Conservation (phyloP, 805 yeast species). For the Candida morakotiae region DNA sequence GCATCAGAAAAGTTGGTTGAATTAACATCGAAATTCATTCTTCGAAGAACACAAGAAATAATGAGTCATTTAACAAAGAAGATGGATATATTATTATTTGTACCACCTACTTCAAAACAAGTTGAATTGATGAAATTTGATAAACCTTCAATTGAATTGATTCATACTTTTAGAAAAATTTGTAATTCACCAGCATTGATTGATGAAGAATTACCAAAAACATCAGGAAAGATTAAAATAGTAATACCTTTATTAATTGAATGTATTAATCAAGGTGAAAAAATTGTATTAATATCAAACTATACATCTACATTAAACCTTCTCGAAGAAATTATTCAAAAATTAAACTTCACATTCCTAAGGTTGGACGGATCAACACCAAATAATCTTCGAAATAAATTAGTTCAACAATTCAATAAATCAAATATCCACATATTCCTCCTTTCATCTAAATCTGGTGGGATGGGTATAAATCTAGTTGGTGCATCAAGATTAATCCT, state of each 20-base stretch:
- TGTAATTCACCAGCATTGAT: slow-evolving; percentile 74
- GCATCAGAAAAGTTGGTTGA: slow-evolving; percentile 60
- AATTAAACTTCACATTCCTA: slow-evolving; percentile 45
- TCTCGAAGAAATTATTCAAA: slow-evolving; percentile 52
- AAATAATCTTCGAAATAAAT: slow-evolving; percentile 53
- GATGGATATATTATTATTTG: slow-evolving; percentile 72
- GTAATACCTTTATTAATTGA: slow-evolving; percentile 54
- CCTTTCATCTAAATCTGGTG: slow-evolving; percentile 88
- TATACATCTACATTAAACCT: slow-evolving; percentile 84
- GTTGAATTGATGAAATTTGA: slow-evolving; percentile 44
- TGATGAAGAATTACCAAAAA: not conserved
- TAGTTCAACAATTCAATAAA: slow-evolving; percentile 68
- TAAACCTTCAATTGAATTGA: slow-evolving; percentile 56
- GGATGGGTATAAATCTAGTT: slow-evolving; percentile 82
- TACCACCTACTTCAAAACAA: slow-evolving; percentile 70
- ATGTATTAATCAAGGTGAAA: slow-evolving; percentile 54
- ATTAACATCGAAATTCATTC: slow-evolving; percentile 60
- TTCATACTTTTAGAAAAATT: slow-evolving; percentile 70
- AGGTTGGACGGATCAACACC: slow-evolving; percentile 87
- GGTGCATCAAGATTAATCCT: slow-evolving; percentile 86
- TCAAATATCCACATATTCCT: slow-evolving; percentile 52
- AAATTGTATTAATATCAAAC: slow-evolving; percentile 81
- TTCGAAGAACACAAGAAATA: slow-evolving; percentile 66
- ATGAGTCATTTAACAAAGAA: slow-evolving; percentile 66
- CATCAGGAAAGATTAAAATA: slow-evolving; percentile 64